phyloP scores from a whole-genome alignment of 768 basidiomycete species.

The Auriscalpium microsporum region DNA sequence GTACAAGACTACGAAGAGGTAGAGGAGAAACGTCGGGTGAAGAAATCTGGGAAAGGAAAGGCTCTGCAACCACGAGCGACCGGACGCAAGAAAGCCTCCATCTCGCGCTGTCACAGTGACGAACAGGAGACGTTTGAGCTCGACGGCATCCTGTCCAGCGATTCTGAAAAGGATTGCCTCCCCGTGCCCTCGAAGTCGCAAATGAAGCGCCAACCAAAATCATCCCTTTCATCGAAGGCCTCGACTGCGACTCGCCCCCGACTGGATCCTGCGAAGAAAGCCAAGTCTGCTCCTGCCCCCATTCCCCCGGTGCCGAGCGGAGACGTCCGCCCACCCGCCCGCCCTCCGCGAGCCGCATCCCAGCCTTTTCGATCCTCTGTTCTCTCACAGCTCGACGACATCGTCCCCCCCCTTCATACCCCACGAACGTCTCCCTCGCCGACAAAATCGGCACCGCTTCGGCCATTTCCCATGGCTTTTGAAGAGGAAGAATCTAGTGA shows the following conservation, averaged over 20 bases:
- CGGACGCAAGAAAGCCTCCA: background rate
- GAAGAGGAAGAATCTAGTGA: constrained; percentile 5
- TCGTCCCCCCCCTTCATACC: background rate
- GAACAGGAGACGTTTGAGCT: background rate
- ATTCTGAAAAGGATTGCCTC: background rate
- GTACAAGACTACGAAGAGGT: constrained; percentile 51
- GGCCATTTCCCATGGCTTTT: background rate
- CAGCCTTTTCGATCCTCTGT: background rate
- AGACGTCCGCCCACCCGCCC: background rate
- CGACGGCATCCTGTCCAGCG: background rate
- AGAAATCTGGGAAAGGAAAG: constrained; percentile 38
- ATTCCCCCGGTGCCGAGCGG: background rate
- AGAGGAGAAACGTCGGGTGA: constrained; percentile 38
- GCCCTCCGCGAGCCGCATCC: background rate
- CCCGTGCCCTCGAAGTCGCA: background rate
- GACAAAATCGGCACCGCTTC: background rate
- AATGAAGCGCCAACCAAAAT: background rate
- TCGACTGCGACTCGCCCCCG: background rate
- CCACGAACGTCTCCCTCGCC: background rate
- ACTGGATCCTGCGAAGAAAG: too few species aligned
- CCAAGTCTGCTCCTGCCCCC: background rate
- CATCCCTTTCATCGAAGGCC: background rate
- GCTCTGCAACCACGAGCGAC: background rate
- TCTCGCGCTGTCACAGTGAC: background rate
- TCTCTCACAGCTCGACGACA: background rate